Conservation (phyloP, 345 rosid genomes). For the Anastatica hierochuntica region DNA sequence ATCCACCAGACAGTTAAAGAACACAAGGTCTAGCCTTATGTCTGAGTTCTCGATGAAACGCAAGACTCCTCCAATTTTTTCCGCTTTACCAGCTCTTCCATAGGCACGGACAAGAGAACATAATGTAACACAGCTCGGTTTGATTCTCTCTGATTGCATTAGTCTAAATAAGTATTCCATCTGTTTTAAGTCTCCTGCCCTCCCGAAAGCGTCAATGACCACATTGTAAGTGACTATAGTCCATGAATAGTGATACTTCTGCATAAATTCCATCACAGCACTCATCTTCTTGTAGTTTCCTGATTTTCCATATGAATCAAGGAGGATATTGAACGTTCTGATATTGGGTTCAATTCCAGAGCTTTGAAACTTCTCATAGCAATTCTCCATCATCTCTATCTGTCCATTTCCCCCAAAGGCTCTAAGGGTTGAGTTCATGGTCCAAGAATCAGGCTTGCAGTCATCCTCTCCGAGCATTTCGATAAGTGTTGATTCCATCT, state of each 20-base stretch:
- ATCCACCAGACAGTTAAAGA: constrained; percentile 85
- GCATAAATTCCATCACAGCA: constrained; percentile 90
- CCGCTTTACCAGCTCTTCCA: constrained; percentile 56
- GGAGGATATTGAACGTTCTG: constrained; percentile 74
- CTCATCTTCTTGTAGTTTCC: constrained; percentile 76
- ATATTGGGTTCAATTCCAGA: constrained; percentile 86
- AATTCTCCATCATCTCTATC: constrained; percentile 76
- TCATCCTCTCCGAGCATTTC: constrained; percentile 59
- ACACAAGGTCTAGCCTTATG: constrained; percentile 56
- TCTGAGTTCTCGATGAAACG: constrained; percentile 77
- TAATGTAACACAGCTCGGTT: constrained; percentile 76
- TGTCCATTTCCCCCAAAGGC: constrained; percentile 84
- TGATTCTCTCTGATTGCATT: constrained; percentile 74
- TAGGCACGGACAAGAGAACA: constrained; percentile 86
- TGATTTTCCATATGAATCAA: constrained; percentile 78
- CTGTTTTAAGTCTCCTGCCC: constrained; percentile 74
- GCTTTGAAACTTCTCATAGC: constrained; percentile 87
- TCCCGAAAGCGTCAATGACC: constrained; percentile 82
- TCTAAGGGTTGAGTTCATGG: constrained; percentile 83
- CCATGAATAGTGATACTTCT: constrained; percentile 87
- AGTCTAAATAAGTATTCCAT: constrained; percentile 83
- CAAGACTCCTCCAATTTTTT: constrained; percentile 58
- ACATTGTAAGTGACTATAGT: constrained; percentile 88
- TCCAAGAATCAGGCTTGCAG: constrained; percentile 86
- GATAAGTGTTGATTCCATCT: constrained; percentile 77